Conservation (phyloP, 2,329 filamentous ascomycete species). For the Sporothrix humicola region DNA sequence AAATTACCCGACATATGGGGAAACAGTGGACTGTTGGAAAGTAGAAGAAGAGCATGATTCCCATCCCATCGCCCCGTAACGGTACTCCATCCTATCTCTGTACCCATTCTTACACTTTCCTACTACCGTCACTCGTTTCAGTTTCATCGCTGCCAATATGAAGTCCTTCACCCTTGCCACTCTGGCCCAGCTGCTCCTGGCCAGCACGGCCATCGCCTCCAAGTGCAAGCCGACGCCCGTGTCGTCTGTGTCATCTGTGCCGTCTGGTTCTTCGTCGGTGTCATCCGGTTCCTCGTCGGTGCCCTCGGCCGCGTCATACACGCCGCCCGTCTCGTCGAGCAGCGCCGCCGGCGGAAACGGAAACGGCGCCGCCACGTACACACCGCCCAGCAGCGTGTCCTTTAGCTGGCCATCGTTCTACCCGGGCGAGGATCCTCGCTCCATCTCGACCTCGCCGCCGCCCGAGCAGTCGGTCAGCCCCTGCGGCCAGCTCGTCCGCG, state of each 20-base stretch:
- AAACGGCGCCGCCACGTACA: constrained; percentile 6
- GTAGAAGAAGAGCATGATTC: not conserved
- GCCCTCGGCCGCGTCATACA: not conserved
- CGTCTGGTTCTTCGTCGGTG: not conserved
- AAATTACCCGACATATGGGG: not conserved
- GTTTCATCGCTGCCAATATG: not conserved
- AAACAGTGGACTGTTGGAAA: not conserved
- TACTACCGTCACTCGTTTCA: not conserved
- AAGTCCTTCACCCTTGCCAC: not conserved
- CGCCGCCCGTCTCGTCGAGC: not conserved
- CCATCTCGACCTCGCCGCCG: not conserved
- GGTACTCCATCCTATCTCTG: not conserved
- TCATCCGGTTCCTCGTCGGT: not conserved
- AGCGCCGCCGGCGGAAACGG: not conserved
- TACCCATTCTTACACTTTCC: not conserved
- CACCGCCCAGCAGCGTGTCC: not conserved
- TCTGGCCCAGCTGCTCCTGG: not conserved
- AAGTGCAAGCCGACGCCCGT: not conserved
- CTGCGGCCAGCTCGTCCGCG: constrained; percentile 12
- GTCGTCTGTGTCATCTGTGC: not conserved
- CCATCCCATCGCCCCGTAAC: not conserved
- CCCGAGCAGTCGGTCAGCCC: not conserved
- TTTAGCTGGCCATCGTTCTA: not conserved
- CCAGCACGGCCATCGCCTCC: not conserved
- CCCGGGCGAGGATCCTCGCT: not conserved